phyloP scores from a whole-genome alignment of 257 asterid species.

The Cordia subcordata region DNA sequence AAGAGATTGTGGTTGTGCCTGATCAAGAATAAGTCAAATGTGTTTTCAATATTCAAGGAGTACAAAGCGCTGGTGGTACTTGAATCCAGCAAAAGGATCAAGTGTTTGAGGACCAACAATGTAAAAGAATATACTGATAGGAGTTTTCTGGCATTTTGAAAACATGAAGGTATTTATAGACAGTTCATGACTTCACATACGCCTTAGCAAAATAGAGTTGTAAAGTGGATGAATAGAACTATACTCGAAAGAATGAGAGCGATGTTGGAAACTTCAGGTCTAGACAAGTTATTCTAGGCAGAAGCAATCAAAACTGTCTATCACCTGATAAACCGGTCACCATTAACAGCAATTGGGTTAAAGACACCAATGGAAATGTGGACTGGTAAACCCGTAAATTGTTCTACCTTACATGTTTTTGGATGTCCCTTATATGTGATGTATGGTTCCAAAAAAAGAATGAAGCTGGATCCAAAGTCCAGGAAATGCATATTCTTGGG shows the following conservation, averaged over 20 bases:
- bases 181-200: neutral
- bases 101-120: no score
- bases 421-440: neutral
- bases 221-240: constrained; percentile 17
- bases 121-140: neutral
- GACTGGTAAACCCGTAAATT: neutral
- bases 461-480: neutral
- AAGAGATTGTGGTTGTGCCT: constrained; percentile 8
- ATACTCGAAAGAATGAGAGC: constrained; percentile 11
- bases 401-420: neutral
- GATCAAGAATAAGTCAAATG: constrained; percentile 1
- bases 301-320: constrained; percentile 8
- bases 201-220: constrained; percentile 13
- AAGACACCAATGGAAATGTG: constrained; percentile 15
- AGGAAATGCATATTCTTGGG: constrained; percentile 3
- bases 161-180: neutral
- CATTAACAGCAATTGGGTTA: constrained; percentile 7
- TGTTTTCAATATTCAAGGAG: neutral
- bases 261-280: constrained; percentile 12
- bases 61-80: neutral
- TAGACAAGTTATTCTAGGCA: constrained; percentile 12
- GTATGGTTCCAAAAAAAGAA: neutral
- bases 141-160: neutral
- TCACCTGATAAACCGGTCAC: constrained; percentile 17
- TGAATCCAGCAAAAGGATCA: neutral